Conservation (phyloP, 2,329 filamentous ascomycete species). For the Cadophora malorum region DNA sequence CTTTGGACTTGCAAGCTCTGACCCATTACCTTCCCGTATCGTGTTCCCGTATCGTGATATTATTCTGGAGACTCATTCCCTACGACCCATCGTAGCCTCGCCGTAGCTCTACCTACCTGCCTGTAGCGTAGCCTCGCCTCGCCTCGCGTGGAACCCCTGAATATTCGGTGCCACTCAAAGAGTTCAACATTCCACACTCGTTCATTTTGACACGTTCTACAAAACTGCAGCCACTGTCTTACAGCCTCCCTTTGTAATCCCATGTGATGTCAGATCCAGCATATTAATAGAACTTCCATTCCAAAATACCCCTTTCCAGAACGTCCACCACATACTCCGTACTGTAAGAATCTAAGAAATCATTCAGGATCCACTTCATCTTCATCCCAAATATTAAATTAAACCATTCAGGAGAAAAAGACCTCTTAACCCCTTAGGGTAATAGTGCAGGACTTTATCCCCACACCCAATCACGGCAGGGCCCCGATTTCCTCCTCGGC, state of each 20-base stretch:
- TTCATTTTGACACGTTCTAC: slow-evolving; percentile 17
- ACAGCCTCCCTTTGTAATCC: not conserved
- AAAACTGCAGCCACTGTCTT: not conserved
- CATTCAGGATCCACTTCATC: too few species aligned
- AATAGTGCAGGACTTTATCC: slow-evolving; percentile 8
- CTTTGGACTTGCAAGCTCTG: too few species aligned
- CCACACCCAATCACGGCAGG: slow-evolving; percentile 17
- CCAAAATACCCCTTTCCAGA: not conserved
- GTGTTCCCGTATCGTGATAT: not conserved
- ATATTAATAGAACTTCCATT: not conserved
- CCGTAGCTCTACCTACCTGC: too few species aligned
- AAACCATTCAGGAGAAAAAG: slow-evolving; percentile 4
- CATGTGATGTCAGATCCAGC: not conserved
- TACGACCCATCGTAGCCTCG: not conserved
- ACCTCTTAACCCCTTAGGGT: not conserved
- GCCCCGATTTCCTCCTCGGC: slow-evolving; percentile 24
- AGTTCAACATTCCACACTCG: not conserved
- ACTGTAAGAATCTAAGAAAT: too few species aligned
- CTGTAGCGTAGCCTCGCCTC: not conserved
- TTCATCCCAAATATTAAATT: not conserved
- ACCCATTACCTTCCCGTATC: too few species aligned
- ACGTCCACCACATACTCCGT: too few species aligned
- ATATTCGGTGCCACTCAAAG: not conserved
- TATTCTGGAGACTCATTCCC: not conserved
- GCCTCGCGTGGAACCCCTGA: slow-evolving; percentile 11